Percentiles rank a stretch among this genome's conserved stretches.
phyloP scores from a whole-genome alignment of 805 yeast genomes.

The Kluyveromyces siamensis region DNA sequence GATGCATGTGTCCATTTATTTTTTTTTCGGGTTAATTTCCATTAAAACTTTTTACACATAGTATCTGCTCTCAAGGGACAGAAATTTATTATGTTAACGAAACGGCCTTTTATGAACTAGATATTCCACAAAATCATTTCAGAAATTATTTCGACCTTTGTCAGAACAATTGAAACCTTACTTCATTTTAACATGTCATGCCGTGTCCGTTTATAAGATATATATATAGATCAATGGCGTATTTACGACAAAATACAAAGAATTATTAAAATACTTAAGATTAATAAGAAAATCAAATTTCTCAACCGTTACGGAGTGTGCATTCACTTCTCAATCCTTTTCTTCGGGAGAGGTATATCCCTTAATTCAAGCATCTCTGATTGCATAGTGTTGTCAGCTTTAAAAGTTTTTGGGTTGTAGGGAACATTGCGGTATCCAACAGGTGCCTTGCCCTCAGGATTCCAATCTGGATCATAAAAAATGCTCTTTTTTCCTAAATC shows the following conservation, averaged over 20 bases:
- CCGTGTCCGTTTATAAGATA: background rate
- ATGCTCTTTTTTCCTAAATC: slow-evolving; percentile 41
- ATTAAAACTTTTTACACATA: background rate
- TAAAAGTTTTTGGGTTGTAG: slow-evolving; percentile 23
- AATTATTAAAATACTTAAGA: background rate
- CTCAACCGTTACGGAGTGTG: background rate
- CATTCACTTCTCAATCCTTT: background rate
- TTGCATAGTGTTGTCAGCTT: slow-evolving; percentile 16
- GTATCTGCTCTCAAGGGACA: background rate
- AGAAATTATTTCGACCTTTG: background rate
- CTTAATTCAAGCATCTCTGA: slow-evolving; percentile 12
- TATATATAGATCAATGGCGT: slow-evolving; percentile 2
- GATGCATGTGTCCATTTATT: background rate
- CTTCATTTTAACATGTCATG: background rate
- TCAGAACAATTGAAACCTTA: background rate
- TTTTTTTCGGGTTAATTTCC: background rate
- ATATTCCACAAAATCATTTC: slow-evolving; percentile 11
- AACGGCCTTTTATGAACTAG: slow-evolving; percentile 12
- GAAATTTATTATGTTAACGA: background rate
- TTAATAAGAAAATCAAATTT: too few species aligned
- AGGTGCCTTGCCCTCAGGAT: slow-evolving; percentile 51
- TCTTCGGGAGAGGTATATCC: slow-evolving; percentile 25
- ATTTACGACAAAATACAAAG: background rate
- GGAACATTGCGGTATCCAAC: slow-evolving; percentile 20
- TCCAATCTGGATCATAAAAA: slow-evolving; percentile 59